A percentile compares a stretch with the other conserved stretches of the same genome.
phyloP scores from a whole-genome alignment of 805 yeast genomes.

The Metschnikowia continentalis region DNA sequence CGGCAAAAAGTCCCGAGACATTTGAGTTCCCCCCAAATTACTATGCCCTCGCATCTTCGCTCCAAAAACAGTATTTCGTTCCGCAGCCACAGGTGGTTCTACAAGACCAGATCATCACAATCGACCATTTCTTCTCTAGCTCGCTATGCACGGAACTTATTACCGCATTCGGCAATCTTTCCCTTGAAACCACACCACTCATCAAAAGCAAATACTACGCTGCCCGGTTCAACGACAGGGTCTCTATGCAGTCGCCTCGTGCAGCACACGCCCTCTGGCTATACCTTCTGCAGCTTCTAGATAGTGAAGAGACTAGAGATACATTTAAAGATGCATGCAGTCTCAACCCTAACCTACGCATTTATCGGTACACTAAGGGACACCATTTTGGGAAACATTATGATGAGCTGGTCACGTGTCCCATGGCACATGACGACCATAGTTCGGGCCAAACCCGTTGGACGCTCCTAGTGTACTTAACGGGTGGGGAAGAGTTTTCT shows the following conservation, averaged over 20 bases:
- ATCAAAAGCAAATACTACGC: conserved; percentile 51
- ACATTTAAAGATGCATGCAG: conserved; percentile 42
- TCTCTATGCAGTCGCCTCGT: conserved; percentile 33
- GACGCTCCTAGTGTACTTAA: conserved; percentile 56
- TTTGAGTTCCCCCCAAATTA: conserved; percentile 20
- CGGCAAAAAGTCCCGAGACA: background rate
- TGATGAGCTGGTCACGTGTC: conserved; percentile 49
- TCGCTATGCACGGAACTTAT: conserved; percentile 40
- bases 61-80: conserved; percentile 11
- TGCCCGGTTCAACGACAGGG: conserved; percentile 53
- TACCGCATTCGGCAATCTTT: conserved; percentile 20
- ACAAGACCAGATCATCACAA: conserved; percentile 37
- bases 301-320: conserved; percentile 21
- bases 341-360: conserved; percentile 51
- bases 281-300: conserved; percentile 32
- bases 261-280: conserved; percentile 42
- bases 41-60: conserved; percentile 9
- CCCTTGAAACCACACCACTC: conserved; percentile 45
- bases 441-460: conserved; percentile 45
- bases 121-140: conserved; percentile 35
- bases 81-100: conserved; percentile 23
- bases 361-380: conserved; percentile 52
- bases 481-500: conserved; percentile 50
- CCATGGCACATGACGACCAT: conserved; percentile 21
- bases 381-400: conserved; percentile 60